These are phyloP conservation scores for Dothideomycetes sp. DNA, from an alignment of 2,329 filamentous ascomycete species.

Conservation along the genomic window DNA sequence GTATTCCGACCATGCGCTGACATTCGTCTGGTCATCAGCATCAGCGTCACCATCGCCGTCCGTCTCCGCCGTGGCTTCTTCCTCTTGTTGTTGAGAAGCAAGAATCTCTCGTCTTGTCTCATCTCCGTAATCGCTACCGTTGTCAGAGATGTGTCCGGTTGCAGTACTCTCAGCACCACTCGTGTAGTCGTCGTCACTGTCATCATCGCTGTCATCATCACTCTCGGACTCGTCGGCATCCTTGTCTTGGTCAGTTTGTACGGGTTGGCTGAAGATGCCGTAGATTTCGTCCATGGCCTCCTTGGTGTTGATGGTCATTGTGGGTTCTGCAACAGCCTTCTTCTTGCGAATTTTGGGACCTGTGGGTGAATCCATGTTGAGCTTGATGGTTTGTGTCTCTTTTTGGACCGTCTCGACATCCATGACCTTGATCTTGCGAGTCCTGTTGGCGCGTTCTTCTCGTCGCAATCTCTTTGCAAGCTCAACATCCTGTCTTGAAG, in stretches of 20 bases:
- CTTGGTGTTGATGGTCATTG: conserved; percentile 93
- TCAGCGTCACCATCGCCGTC: conserved; percentile 23
- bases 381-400: conserved; percentile 94
- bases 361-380: conserved; percentile 83
- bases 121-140: conserved; percentile 56
- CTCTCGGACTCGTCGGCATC: conserved; percentile 49
- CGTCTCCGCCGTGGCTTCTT: conserved; percentile 22
- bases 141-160: conserved; percentile 60
- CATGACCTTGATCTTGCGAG: conserved; percentile 60
- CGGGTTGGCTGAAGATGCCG: conserved; percentile 86
- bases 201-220: conserved; percentile 56
- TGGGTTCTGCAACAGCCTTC: conserved; percentile 66
- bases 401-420: conserved; percentile 62
- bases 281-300: conserved; percentile 97
- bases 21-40: conserved; percentile 33
- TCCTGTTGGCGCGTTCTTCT: conserved; percentile 42
- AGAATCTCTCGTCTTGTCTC: conserved; percentile 48
- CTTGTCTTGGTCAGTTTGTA: conserved; percentile 42
- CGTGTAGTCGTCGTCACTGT: conserved; percentile 66
- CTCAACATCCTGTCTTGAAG: conserved; percentile 29
- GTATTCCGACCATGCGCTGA: conserved; percentile 85
- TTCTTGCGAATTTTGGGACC: conserved; percentile 75
- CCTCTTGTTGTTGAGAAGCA: conserved; percentile 21
- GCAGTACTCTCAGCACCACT: conserved; percentile 74
- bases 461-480: conserved; percentile 39